Evolutionary conservation across 768 basidiomycete species (phyloP), one percentile per base, ranked within the genome.

Genomic region (Auriscalpium orientale): DNA sequence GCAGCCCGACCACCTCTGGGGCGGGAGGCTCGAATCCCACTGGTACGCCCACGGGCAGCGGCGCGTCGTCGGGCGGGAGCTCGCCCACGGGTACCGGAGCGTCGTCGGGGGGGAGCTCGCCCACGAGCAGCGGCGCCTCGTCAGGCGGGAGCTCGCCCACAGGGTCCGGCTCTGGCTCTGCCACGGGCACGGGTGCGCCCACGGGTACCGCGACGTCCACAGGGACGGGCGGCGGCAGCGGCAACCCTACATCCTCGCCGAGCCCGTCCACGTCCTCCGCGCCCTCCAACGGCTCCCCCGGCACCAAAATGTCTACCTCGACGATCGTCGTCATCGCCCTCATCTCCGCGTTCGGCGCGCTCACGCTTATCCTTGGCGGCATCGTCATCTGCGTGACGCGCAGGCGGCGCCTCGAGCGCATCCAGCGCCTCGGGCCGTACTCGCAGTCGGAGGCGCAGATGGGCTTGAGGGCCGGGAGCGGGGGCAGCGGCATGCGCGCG

Each of bases 311-410:
- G 0, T 8, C 51, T 37, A n/a, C 44, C 11, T 20, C 49, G 0
- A 49, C 36, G 15, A 49, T 56, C 37, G 36, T 40, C 11, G 52
- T 46, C 22, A 53, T 55, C 51, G 18, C 35, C 22, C 35, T 57
- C 16, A 28, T 53, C 21, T 46, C 56, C 22, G 16, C 55, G 1
- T 47, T 64, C 12, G 51, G 51, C 44, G 38, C 59, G n/a, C 57
- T 63, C 34, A 33, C 40, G 7, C 58, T 66, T 18, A 43, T 59
- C 22, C 51, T 45, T n/a, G 58, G 57, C n/a, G 64, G 49, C 11
- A 38, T 64, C 51, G 28, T 58, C 20, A 43, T 64, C 36, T 53
- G 48, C 34, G 21, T 34, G n/a, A 51, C 33, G 28, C 35, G 60
- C 53, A n/a, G 54, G 28, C 54, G 61, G 43, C 57, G 55, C 46